These are phyloP conservation scores for Bolboschoenoplectus hybrid DNA, from an alignment of 202 grass and related monocot species.

Conservation along the genomic window DNA sequence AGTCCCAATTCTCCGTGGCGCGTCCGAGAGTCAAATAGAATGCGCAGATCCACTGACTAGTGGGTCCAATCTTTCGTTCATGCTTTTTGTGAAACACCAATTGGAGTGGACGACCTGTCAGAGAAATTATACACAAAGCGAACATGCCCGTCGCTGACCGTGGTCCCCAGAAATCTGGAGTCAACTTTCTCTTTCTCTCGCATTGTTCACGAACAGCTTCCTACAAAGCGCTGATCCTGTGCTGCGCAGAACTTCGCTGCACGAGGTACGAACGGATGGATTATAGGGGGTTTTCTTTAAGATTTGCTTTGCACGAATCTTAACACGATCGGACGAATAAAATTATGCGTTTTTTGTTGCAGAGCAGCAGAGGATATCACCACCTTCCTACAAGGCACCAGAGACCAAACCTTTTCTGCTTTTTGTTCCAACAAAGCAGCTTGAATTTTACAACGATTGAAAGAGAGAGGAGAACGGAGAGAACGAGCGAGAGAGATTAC, in stretches of 20 bases:
- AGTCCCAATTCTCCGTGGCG: background rate
- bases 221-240: background rate
- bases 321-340: too few species aligned
- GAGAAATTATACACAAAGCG: background rate
- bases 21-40: background rate
- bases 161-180: background rate
- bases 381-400: background rate
- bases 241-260: too few species aligned
- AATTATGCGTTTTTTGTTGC: too few species aligned
- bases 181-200: background rate
- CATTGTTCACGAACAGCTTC: background rate
- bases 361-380: background rate
- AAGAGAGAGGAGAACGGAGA: background rate
- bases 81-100: background rate
- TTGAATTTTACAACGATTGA: background rate
- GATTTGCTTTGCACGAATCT: too few species aligned
- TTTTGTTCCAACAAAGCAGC: slow-evolving; percentile 22
- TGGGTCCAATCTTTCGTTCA: background rate
- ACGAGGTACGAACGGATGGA: too few species aligned
- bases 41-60: background rate
- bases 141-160: background rate
- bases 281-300: too few species aligned
- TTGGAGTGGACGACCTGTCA: background rate
- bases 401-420: too few species aligned
- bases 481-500: background rate